Evolutionary conservation across 768 basidiomycete genomes (phyloP).

Genomic region (Mycena amicta): DNA sequence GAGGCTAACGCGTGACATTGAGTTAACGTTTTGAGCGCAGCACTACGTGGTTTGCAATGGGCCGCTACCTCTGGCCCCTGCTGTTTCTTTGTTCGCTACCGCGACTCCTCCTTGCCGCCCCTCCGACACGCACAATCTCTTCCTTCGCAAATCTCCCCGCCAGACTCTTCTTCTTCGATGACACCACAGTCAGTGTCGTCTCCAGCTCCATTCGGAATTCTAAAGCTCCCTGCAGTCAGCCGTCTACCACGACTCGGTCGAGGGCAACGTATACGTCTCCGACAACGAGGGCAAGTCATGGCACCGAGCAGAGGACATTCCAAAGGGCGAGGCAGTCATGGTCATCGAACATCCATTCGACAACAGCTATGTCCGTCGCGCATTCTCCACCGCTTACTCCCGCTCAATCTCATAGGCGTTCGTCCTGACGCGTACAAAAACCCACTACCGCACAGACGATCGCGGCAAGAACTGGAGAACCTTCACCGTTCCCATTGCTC

Average conservation of each 20-base stretch:
- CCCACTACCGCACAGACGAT: slow-evolving; percentile 87
- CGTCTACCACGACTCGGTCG: slow-evolving; percentile 78
- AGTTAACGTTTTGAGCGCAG: too few species aligned
- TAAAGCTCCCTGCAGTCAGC: slow-evolving; percentile 41
- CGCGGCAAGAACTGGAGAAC: slow-evolving; percentile 85
- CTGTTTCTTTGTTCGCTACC: slow-evolving; percentile 11
- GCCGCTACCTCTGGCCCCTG: not conserved
- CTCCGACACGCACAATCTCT: slow-evolving; percentile 49
- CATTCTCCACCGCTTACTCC: slow-evolving; percentile 25
- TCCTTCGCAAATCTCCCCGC: slow-evolving; percentile 75
- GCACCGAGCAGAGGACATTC: slow-evolving; percentile 53
- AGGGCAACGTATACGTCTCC: slow-evolving; percentile 75
- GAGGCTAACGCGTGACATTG: too few species aligned
- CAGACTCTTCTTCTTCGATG: slow-evolving; percentile 89
- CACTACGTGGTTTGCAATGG: not conserved
- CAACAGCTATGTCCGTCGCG: slow-evolving; percentile 63
- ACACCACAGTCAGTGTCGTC: slow-evolving; percentile 62
- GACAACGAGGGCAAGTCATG: slow-evolving; percentile 83
- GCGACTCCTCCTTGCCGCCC: slow-evolving; percentile 19
- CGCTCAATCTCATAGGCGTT: slow-evolving; percentile 66
- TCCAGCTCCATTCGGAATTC: slow-evolving; percentile 5
- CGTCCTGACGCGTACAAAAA: slow-evolving; percentile 71
- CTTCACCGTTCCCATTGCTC: slow-evolving; percentile 67
- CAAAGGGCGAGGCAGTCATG: slow-evolving; percentile 60
- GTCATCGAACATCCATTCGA: slow-evolving; percentile 89